Evolutionary conservation across 305 asterid species (phyloP), one percentile per base, ranked within the genome.

Genomic region (Fraxinus xanthoxyloides): DNA sequence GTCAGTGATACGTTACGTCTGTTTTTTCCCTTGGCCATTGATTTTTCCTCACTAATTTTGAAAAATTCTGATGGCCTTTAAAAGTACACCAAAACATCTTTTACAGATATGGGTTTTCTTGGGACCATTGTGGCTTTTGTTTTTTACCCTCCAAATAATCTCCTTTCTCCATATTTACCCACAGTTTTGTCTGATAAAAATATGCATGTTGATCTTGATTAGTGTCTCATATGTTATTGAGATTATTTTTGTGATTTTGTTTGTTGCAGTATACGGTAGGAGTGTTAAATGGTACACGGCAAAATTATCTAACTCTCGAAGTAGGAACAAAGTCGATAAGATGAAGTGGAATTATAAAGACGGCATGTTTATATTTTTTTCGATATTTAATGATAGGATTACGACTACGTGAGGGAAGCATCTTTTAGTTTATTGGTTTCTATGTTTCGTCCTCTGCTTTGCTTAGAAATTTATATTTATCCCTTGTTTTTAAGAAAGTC

Each of bases 1-100:
- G 88, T 84, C 89, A 86, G 87, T 85, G 91, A 82, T 81, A 79
- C 89, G 91, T 88, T 83, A 86, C 89, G 77, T 88, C 89, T 83
- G 77, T 84, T 84, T 82, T 84, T 61, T 43, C 73, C 80, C 84
- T 61, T 69, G 69, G 30, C 69, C 69, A 7, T 7, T 5, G 70
- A 43, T 43, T 43, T 56, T 56, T 0, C n/a, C 15, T 13, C 56
- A 12, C 56, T 43, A 43, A 43, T 43, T 10, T 43, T 43, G 51
- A 17, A 43, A 43, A 43, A 43, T 48, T 48, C 61, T 48, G 61
- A 48, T 48, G 21, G 21, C 8, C 23, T 48, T 15, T 15, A 48
- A 15, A 15, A 17, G 21, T 48, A 43, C 17, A 43, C 54, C 54
- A 43, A 43, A 43, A 43, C 54, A 43, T 43, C 54, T 43, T 40